Evolutionary conservation across 805 yeast genomes (phyloP).

Genomic region (Jamesozyma rosinii): DNA sequence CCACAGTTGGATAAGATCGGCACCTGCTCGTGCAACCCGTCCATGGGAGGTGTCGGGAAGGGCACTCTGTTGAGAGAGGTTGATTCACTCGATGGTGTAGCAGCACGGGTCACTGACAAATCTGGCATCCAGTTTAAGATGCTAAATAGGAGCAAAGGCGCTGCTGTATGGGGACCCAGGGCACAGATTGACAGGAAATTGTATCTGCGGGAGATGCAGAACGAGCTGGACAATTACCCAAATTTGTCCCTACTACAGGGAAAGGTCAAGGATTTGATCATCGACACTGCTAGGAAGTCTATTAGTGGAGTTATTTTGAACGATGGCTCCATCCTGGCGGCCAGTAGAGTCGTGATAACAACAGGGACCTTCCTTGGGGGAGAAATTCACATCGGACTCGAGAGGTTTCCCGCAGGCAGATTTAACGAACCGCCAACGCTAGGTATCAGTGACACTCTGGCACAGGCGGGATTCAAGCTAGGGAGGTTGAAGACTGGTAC

Average conservation of each 20-base stretch:
- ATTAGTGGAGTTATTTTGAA: slow-evolving; percentile 67
- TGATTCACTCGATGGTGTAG: slow-evolving; percentile 92
- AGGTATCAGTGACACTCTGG: slow-evolving; percentile 75
- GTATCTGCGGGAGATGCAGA: slow-evolving; percentile 73
- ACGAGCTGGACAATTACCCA: slow-evolving; percentile 47
- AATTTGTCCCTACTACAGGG: slow-evolving; percentile 49
- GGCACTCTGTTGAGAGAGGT: slow-evolving; percentile 88
- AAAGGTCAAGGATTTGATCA: slow-evolving; percentile 74
- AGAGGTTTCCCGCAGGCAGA: slow-evolving; percentile 79
- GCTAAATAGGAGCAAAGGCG: slow-evolving; percentile 74
- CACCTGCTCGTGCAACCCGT: slow-evolving; percentile 93
- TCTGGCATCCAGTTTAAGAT: slow-evolving; percentile 91
- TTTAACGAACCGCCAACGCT: slow-evolving; percentile 87
- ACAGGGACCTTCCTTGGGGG: slow-evolving; percentile 95
- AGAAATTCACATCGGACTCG: slow-evolving; percentile 85
- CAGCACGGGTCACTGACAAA: slow-evolving; percentile 74
- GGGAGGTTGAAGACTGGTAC: slow-evolving; percentile 96
- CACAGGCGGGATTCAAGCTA: slow-evolving; percentile 65
- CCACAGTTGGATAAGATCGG: slow-evolving; percentile 74
- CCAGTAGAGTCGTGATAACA: slow-evolving; percentile 71
- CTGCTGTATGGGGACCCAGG: slow-evolving; percentile 97
- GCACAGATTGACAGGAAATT: slow-evolving; percentile 88
- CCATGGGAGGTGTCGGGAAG: slow-evolving; percentile 97
- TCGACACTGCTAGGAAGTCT: slow-evolving; percentile 32
- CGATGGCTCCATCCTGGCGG: slow-evolving; percentile 50